Evolutionary conservation across 169 alveolate genomes (phyloP), one percentile per base, ranked within the genome.

Genomic region (Plasmodium cynomolgi): DNA sequence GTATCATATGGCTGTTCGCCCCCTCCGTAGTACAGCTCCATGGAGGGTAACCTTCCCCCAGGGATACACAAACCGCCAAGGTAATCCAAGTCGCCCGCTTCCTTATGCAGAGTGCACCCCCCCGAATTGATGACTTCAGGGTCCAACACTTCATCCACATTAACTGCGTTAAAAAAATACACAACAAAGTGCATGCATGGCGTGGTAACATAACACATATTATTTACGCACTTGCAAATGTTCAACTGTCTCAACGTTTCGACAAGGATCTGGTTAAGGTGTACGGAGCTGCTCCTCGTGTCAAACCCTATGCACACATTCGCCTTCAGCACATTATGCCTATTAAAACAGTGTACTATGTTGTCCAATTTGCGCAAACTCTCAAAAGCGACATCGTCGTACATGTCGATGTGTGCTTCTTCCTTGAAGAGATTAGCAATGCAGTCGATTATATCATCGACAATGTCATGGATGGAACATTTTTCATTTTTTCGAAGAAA

Each of bases 291-390:
- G 74, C 34, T 58, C 29, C 95, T 39, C 11, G 95, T 91, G 39
- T 91, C 95, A 68, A 91, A 91, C 54, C 95, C 95, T 26, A 91
- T 91, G 33, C 95, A 91, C 50, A 91, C 75, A 72, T 91, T 91
- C 26, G 56, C 80, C 39, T 91, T 91, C 29, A 91, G 6, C 54
- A 23, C 62, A 47, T 81, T 91, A 68, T 91, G 23, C 13, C 81
- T 26, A 72, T 91, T 91, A 44, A 17, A 81, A 29, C 23, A 41
- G 83, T 91, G 56, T 29, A 91, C 54, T 20, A 81, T 81, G 71
- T 91, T 37, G 54, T 91, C 95, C 37, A 91, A n/a, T 20, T 15
- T 39, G 15, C 26, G 34, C 31, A 91, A 71, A 44, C 26, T 41
- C 34, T 62, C 56, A 81, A 37, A 91, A 41, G 54, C 39, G 1